Percentiles rank a stretch among this genome's conserved stretches.
Conservation (phyloP, 2,329 filamentous ascomycete species). For the Zymoseptoria pseudotritici region DNA sequence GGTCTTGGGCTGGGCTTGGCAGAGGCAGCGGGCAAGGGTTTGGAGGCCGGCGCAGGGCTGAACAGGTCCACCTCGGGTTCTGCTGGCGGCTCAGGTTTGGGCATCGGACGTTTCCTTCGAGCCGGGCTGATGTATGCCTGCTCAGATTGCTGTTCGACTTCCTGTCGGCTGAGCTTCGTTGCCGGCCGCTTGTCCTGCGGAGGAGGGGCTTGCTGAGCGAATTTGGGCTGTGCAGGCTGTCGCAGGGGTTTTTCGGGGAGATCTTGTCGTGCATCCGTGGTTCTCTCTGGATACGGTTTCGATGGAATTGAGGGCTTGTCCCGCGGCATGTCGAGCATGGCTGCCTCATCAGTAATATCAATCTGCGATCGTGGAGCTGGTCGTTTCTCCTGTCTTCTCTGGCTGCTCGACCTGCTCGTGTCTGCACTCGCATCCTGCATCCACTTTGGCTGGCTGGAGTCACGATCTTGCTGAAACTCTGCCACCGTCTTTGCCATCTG, state of each 20-base stretch:
- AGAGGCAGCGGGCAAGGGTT: conserved; percentile 9
- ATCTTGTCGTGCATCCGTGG: neutral
- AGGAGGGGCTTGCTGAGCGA: conserved; percentile 33
- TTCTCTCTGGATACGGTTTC: conserved; percentile 13
- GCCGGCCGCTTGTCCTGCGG: conserved; percentile 34
- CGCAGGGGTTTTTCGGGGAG: conserved; percentile 21
- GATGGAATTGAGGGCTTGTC: conserved; percentile 44
- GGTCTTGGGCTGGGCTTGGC: conserved; percentile 9
- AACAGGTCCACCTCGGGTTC: conserved; percentile 31
- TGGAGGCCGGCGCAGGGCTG: conserved; percentile 17
- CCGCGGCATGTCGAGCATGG: conserved; percentile 64
- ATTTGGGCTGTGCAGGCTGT: conserved; percentile 33
- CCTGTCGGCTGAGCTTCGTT: conserved; percentile 62
- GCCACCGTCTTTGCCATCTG: conserved; percentile 86
- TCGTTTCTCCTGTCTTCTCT: conserved; percentile 24
- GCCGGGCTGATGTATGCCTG: conserved; percentile 84
- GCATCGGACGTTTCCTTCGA: conserved; percentile 62
- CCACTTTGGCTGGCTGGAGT: conserved; percentile 84
- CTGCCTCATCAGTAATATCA: conserved; percentile 50
- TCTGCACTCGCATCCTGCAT: conserved; percentile 62
- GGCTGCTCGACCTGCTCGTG: conserved; percentile 20
- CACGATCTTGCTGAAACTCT: conserved; percentile 70
- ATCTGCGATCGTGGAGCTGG: conserved; percentile 16
- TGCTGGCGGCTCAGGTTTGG: conserved; percentile 24
- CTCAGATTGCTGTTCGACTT: conserved; percentile 69